These are phyloP conservation scores for Pseudopithomyces chartarum DNA, from an alignment of 2,329 filamentous ascomycete genomes.

Conservation along the genomic window DNA sequence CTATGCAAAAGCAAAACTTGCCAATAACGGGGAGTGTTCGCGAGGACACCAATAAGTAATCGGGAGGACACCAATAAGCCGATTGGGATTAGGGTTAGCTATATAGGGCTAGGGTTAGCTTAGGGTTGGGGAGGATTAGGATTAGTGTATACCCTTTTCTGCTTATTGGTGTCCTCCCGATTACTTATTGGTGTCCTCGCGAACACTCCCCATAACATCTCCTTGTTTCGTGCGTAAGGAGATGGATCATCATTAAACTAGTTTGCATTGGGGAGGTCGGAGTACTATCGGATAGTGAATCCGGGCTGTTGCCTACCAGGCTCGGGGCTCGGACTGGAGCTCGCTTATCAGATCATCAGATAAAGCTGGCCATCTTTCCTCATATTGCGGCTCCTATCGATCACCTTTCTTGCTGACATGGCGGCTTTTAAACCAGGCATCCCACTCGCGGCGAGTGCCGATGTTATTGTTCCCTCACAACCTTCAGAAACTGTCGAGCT, in stretches of 20 bases:
- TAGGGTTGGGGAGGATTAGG: too few relatives aligned
- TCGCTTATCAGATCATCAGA: slow-evolving; percentile 11
- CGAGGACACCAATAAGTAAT: too few relatives aligned
- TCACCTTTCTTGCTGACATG: not conserved
- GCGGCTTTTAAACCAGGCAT: not conserved
- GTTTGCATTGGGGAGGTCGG: not conserved
- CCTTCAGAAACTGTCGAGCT: slow-evolving; percentile 5
- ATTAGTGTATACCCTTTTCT: too few relatives aligned
- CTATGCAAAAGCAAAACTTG: too few relatives aligned
- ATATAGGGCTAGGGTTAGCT: too few relatives aligned
- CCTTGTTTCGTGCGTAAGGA: not conserved
- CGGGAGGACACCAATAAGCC: too few relatives aligned
- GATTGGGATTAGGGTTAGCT: too few relatives aligned
- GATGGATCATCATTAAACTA: not conserved
- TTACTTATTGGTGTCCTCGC: too few relatives aligned
- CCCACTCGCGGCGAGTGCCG: not conserved
- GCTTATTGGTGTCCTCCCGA: too few relatives aligned
- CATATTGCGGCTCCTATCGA: not conserved
- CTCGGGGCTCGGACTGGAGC: not conserved
- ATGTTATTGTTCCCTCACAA: not conserved
- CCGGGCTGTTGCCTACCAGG: slow-evolving; percentile 11
- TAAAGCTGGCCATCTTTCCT: not conserved
- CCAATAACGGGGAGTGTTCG: too few relatives aligned
- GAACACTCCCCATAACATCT: too few relatives aligned
- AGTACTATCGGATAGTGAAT: not conserved